Percentiles rank a stretch among this genome's conserved stretches.
phyloP scores from a whole-genome alignment of 306 rosid species.

The Cicer yamashitae region DNA sequence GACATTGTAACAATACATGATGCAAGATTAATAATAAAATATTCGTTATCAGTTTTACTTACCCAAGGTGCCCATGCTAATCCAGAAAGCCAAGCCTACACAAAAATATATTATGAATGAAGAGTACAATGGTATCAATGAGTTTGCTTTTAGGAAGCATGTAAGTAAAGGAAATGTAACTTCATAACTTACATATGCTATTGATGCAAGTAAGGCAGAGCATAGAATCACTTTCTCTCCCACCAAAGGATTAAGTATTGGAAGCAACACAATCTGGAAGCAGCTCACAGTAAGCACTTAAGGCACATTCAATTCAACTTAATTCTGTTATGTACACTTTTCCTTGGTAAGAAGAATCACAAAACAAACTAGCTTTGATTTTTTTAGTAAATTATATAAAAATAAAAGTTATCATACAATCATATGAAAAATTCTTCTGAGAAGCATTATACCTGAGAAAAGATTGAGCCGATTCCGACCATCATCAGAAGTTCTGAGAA shows the following conservation, averaged over 20 bases:
- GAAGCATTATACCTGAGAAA: conserved; percentile 68
- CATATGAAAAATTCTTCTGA: too few species aligned
- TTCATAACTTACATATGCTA: conserved; percentile 79
- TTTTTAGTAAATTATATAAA: too few species aligned
- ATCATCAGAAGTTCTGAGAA: conserved; percentile 73
- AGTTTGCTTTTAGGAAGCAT: conserved; percentile 14
- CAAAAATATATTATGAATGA: conserved; percentile 17
- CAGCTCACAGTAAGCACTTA: conserved; percentile 20
- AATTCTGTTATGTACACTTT: too few species aligned
- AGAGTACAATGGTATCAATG: background rate
- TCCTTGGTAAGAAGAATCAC: too few species aligned
- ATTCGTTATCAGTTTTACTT: conserved; percentile 36
- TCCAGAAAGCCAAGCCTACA: conserved; percentile 79
- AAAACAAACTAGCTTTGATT: too few species aligned
- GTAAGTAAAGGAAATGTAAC: conserved; percentile 37
- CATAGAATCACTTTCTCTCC: conserved; percentile 82
- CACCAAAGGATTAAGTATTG: conserved; percentile 75
- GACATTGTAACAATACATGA: conserved; percentile 7
- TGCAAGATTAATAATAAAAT: background rate
- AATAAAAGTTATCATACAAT: too few species aligned
- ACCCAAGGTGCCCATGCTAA: conserved; percentile 97
- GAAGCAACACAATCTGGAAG: conserved; percentile 74
- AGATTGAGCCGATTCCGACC: conserved; percentile 78
- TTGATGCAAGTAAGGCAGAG: conserved; percentile 70
- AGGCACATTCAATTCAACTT: background rate